Evolutionary conservation across 305 asterid species (phyloP).

Genomic region (Nicotiana rustica): DNA sequence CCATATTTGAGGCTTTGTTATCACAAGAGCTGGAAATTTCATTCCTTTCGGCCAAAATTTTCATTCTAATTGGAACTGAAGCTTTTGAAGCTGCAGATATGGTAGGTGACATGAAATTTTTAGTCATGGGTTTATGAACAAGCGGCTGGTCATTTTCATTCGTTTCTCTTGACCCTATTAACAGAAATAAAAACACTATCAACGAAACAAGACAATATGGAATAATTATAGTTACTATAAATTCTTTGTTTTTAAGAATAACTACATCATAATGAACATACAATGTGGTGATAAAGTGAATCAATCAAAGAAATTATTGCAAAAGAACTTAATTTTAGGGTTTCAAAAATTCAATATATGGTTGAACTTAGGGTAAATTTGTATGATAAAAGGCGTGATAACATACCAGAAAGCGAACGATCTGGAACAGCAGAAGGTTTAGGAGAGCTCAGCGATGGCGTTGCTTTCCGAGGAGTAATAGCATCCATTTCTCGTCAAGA

Average conservation of each 20-base stretch:
- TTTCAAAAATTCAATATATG: constrained; percentile 10
- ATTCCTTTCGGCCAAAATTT: constrained; percentile 61
- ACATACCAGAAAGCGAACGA: constrained; percentile 55
- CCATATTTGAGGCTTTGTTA: constrained; percentile 37
- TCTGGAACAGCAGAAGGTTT: constrained; percentile 46
- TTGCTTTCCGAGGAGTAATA: constrained; percentile 39
- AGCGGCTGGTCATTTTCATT: constrained; percentile 61
- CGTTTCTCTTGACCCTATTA: constrained; percentile 54
- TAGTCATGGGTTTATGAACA: constrained; percentile 42
- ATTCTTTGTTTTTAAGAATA: not conserved
- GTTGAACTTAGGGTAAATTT: not conserved
- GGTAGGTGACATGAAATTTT: constrained; percentile 66
- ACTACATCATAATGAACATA: not conserved
- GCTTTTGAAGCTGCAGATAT: constrained; percentile 68
- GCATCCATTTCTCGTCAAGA: constrained; percentile 48
- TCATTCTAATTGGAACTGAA: constrained; percentile 52
- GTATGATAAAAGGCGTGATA: not conserved
- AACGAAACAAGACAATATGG: constrained; percentile 15
- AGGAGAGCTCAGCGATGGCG: constrained; percentile 40
- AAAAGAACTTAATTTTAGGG: not conserved
- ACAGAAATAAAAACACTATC: constrained; percentile 22
- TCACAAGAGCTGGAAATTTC: constrained; percentile 39
- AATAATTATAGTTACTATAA: not conserved
- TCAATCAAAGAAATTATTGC: not conserved
- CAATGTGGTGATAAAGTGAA: not conserved